Conservation (phyloP, 805 yeast genomes). For the Wickerhamiella slavikovae region DNA sequence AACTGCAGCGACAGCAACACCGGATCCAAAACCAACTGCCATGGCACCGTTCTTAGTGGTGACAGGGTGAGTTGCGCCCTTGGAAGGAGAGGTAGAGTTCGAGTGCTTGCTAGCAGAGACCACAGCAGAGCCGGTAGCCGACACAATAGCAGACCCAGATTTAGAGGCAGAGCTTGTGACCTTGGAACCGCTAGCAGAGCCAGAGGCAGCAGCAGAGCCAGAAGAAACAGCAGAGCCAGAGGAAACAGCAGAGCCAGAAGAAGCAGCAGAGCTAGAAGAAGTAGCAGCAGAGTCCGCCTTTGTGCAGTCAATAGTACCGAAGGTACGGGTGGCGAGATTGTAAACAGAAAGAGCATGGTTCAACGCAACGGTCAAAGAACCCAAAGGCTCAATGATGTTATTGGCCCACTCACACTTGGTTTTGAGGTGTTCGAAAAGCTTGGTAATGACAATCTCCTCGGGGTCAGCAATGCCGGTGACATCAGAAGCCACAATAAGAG, state of each 20-base stretch:
- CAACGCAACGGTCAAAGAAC: conserved; percentile 4
- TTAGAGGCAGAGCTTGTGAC: neutral
- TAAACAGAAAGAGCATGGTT: conserved; percentile 2
- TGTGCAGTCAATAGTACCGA: neutral
- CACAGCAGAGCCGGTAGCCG: neutral
- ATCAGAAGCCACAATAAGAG: conserved; percentile 10
- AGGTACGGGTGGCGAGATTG: conserved; percentile 1
- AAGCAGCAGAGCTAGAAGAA: conserved; percentile 3
- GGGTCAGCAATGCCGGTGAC: conserved; percentile 8
- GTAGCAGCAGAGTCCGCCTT: neutral
- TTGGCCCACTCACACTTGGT: conserved; percentile 1
- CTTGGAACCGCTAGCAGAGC: conserved; percentile 1
- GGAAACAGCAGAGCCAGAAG: conserved; percentile 6
- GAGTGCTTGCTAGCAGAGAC: too few relatives aligned
- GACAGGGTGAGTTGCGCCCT: conserved; percentile 2
- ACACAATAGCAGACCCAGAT: conserved; percentile 2
- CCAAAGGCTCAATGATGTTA: conserved; percentile 1
- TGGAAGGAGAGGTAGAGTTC: conserved; percentile 5
- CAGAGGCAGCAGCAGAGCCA: conserved; percentile 4
- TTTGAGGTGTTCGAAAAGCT: too few relatives aligned
- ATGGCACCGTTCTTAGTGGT: too few relatives aligned
- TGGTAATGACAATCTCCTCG: conserved; percentile 3
- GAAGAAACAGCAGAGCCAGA: conserved; percentile 5
- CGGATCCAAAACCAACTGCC: conserved; percentile 4
- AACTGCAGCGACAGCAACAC: conserved; percentile 2